Percentiles rank a stretch among this genome's conserved stretches.
These are phyloP conservation scores for Neopestalotiopsis sp. DNA, from an alignment of 2,329 filamentous ascomycete genomes.

Conservation along the genomic window DNA sequence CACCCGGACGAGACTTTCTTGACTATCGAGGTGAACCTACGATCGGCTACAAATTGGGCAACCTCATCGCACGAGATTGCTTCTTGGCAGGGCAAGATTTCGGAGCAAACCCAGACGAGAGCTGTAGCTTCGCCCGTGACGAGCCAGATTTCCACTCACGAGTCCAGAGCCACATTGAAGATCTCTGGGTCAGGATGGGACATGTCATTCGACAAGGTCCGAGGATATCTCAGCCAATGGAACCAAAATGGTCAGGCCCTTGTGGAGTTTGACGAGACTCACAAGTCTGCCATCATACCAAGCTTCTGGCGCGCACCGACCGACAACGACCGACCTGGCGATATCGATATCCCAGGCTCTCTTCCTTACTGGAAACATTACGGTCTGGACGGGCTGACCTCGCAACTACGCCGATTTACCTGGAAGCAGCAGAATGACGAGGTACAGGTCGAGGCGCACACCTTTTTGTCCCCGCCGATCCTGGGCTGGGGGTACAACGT, in stretches of 20 bases:
- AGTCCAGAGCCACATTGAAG: conserved; percentile 30
- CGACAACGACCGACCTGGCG: conserved; percentile 64
- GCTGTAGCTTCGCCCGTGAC: no score
- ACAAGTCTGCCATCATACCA: conserved; percentile 44
- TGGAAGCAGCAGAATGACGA: conserved; percentile 31
- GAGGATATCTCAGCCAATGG: conserved; percentile 51
- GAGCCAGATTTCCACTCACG: conserved; percentile 28
- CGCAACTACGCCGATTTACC: conserved; percentile 49
- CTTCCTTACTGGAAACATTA: conserved; percentile 63
- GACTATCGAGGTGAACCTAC: conserved; percentile 49
- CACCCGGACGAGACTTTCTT: conserved; percentile 46
- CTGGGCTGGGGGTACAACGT: conserved; percentile 63
- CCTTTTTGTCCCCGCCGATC: conserved; percentile 61
- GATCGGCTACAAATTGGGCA: conserved; percentile 54
- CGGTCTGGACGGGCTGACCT: conserved; percentile 51
- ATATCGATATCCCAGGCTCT: conserved; percentile 27
- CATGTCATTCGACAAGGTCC: conserved; percentile 50
- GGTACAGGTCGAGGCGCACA: conserved; percentile 46
- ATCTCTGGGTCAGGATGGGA: conserved; percentile 39
- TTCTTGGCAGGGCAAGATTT: conserved; percentile 55
- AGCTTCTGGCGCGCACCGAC: conserved; percentile 69
- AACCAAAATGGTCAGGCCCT: conserved; percentile 38
- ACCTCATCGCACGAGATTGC: conserved; percentile 58
- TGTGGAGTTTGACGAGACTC: conserved; percentile 40
- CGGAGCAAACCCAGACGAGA: not conserved